Conservation (phyloP, 2,329 filamentous ascomycete genomes). For the Paracamarosporium sp. region DNA sequence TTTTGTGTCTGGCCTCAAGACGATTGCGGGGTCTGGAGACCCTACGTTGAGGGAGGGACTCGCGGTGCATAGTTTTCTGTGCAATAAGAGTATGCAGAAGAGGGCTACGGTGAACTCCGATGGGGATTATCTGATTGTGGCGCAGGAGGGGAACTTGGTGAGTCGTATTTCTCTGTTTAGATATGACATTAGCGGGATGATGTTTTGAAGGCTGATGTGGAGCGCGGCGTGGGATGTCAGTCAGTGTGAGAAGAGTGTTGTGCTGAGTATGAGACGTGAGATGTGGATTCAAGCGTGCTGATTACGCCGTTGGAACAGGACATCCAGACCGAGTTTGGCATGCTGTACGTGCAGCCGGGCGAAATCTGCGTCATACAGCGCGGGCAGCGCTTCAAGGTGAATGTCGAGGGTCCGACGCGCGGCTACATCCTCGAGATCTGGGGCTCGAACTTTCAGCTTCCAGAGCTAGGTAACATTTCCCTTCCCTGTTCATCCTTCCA, state of each 20-base stretch:
- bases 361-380: slow-evolving; percentile 80
- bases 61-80: slow-evolving; percentile 42
- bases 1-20: slow-evolving; percentile 44
- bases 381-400: slow-evolving; percentile 75
- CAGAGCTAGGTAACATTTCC: slow-evolving; percentile 37
- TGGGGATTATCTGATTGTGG: slow-evolving; percentile 78
- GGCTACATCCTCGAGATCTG: slow-evolving; percentile 71
- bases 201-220: no score
- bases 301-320: slow-evolving; percentile 52
- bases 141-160: slow-evolving; percentile 71
- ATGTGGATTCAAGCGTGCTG: not conserved
- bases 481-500: not conserved
- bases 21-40: slow-evolving; percentile 47
- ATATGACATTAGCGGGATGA: not conserved
- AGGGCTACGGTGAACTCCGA: slow-evolving; percentile 65
- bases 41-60: slow-evolving; percentile 46
- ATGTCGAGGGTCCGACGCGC: slow-evolving; percentile 67
- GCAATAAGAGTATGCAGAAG: slow-evolving; percentile 45
- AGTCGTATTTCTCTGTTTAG: not conserved
- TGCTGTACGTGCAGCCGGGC: slow-evolving; percentile 75
- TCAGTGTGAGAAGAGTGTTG: no score
- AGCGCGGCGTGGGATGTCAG: no score
- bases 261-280: not conserved
- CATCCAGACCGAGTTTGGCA: slow-evolving; percentile 78
- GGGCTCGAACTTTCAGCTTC: slow-evolving; percentile 47